These are phyloP conservation scores for Lachnellula willkommii DNA, from an alignment of 2,329 filamentous ascomycete genomes.

Conservation along the genomic window DNA sequence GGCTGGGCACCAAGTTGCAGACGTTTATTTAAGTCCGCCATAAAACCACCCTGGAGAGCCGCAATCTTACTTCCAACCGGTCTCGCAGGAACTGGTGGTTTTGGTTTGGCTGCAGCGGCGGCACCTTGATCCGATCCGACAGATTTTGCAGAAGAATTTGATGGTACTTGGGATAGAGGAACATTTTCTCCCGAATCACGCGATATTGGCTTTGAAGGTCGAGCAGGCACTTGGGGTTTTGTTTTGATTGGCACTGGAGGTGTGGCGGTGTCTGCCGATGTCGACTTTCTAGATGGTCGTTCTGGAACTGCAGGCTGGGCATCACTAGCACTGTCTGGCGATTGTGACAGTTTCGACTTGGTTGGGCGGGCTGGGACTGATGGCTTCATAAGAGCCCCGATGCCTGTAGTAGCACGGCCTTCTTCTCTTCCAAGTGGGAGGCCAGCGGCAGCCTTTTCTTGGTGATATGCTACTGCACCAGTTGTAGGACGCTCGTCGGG, in stretches of 20 bases:
- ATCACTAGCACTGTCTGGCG: slow-evolving; percentile 18
- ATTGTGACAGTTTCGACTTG: slow-evolving; percentile 31
- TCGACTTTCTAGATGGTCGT: slow-evolving; percentile 18
- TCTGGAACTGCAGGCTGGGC: slow-evolving; percentile 28
- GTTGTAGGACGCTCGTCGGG: slow-evolving; percentile 34
- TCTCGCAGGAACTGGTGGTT: slow-evolving; percentile 75
- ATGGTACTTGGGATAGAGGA: slow-evolving; percentile 22
- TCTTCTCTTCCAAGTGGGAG: slow-evolving; percentile 18
- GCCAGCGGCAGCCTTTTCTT: slow-evolving; percentile 25
- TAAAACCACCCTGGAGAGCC: slow-evolving; percentile 82
- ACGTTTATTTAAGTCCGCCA: slow-evolving; percentile 88
- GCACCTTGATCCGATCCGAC: slow-evolving; percentile 37
- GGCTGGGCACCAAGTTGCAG: slow-evolving; percentile 79
- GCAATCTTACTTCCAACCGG: slow-evolving; percentile 83
- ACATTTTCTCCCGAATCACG: slow-evolving; percentile 33
- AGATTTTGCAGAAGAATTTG: slow-evolving; percentile 30
- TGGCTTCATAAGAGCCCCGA: slow-evolving; percentile 50
- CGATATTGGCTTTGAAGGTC: slow-evolving; percentile 53
- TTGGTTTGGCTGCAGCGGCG: slow-evolving; percentile 57
- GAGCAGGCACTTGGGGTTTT: slow-evolving; percentile 56
- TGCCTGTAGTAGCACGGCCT: slow-evolving; percentile 20
- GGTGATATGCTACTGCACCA: slow-evolving; percentile 27
- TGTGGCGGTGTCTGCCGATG: slow-evolving; percentile 13
- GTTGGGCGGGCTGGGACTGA: slow-evolving; percentile 52
- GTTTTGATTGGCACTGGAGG: slow-evolving; percentile 45